phyloP scores from a whole-genome alignment of 2,329 filamentous ascomycete species.

The Xylaria sp. region DNA sequence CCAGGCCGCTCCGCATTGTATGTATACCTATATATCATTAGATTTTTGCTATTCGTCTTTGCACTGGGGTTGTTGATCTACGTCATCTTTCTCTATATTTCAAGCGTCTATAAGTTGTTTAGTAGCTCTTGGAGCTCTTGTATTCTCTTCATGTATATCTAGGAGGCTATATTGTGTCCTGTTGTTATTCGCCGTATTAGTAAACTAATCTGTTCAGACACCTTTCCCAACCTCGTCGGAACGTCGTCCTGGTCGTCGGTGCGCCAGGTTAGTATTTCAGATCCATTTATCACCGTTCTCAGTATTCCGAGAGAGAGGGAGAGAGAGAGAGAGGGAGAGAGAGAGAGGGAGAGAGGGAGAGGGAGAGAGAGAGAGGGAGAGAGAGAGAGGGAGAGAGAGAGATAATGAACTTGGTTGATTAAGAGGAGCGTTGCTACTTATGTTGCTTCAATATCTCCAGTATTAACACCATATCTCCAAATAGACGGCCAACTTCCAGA shows the following conservation, averaged over 20 bases:
- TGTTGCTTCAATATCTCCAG: neutral
- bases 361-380: too few relatives aligned
- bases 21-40: conserved; percentile 33
- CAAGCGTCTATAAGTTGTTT: neutral
- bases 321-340: too few relatives aligned
- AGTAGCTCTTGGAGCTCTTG: neutral
- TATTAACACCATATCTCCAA: neutral
- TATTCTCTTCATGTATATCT: neutral
- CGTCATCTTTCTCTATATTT: neutral
- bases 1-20: conserved; percentile 47
- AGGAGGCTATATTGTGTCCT: neutral
- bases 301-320: neutral
- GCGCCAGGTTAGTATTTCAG: conserved; percentile 40
- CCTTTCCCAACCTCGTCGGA: conserved; percentile 47
- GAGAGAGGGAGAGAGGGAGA: too few relatives aligned
- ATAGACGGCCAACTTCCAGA: conserved; percentile 57
- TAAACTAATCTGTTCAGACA: conserved; percentile 39
- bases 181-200: neutral
- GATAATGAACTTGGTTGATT: conserved; percentile 26
- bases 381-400: too few relatives aligned
- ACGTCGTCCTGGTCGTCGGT: conserved; percentile 49
- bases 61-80: neutral
- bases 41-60: neutral
- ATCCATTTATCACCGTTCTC: neutral
- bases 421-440: neutral